Evolutionary conservation across 169 alveolate species (phyloP).

Genomic region (Eimeria praecox): DNA sequence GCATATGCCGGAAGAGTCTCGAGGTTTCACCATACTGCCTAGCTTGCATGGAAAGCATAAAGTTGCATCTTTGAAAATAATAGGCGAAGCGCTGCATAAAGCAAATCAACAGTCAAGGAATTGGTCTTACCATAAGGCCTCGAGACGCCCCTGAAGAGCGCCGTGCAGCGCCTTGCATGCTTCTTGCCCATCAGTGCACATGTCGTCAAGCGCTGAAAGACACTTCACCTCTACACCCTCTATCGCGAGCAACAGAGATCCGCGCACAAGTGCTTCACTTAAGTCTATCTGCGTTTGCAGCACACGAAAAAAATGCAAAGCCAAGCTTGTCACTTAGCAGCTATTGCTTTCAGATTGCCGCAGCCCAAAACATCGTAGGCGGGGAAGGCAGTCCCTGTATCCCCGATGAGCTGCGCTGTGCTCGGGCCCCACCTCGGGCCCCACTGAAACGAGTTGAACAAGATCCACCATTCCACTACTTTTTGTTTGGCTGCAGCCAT

Average conservation of each 20-base stretch:
- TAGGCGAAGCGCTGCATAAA: not conserved
- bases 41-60: not conserved
- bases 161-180: conserved; percentile 29
- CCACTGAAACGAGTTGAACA: not conserved
- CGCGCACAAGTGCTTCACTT: conserved; percentile 64
- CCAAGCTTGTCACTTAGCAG: not conserved
- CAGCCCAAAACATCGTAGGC: not conserved
- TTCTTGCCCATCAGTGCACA: conserved; percentile 64
- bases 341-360: not conserved
- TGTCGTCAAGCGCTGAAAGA: conserved; percentile 48
- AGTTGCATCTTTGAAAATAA: not conserved
- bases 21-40: not conserved
- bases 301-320: not conserved
- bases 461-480: not conserved
- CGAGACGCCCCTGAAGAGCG: conserved; percentile 11
- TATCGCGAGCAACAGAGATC: conserved; percentile 77
- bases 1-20: not conserved
- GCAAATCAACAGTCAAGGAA: not conserved
- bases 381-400: not conserved
- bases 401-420: not conserved
- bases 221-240: conserved; percentile 47
- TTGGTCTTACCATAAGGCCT: conserved; percentile 46
- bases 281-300: conserved; percentile 52
- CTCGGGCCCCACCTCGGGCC: not conserved
- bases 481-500: not conserved